Percentiles rank a stretch among this genome's conserved stretches.
These are phyloP conservation scores for Trichoderma sp. DNA, from an alignment of 2,329 filamentous ascomycete species.

Conservation along the genomic window DNA sequence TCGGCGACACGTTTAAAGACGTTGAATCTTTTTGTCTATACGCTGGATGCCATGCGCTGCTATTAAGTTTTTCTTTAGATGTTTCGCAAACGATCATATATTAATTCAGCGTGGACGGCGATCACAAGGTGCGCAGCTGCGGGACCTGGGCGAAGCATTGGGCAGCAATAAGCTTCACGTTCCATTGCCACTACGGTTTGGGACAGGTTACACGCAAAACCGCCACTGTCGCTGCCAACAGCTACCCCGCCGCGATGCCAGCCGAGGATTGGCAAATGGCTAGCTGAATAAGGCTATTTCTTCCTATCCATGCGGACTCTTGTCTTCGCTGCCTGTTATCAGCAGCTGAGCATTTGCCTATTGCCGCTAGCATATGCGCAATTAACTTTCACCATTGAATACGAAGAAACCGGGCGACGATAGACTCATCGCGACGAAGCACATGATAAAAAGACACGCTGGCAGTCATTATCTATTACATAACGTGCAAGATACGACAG, in stretches of 20 bases:
- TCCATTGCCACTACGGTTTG: not conserved
- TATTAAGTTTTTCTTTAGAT: not conserved
- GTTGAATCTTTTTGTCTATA: not conserved
- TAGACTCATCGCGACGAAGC: not conserved
- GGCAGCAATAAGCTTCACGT: not conserved
- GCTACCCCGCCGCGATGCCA: slow-evolving; percentile 14
- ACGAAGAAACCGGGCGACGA: not conserved
- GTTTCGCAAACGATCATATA: not conserved
- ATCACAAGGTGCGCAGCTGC: not conserved
- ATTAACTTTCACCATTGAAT: not conserved
- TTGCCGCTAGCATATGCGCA: slow-evolving; percentile 1
- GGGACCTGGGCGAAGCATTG: not conserved
- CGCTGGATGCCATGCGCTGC: not conserved
- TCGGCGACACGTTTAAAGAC: not conserved
- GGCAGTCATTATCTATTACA: not conserved
- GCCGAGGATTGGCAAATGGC: not conserved
- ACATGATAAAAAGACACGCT: not conserved
- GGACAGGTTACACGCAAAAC: not conserved
- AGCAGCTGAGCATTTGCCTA: not conserved
- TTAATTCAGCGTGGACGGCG: not conserved
- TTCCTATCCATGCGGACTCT: not conserved
- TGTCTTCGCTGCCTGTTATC: not conserved
- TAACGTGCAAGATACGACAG: not conserved
- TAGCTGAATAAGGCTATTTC: slow-evolving; percentile 4
- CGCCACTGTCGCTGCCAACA: not conserved